These are phyloP conservation scores for Amaranthus cruentus DNA, from an alignment of 148 eudicot genomes.

Conservation along the genomic window DNA sequence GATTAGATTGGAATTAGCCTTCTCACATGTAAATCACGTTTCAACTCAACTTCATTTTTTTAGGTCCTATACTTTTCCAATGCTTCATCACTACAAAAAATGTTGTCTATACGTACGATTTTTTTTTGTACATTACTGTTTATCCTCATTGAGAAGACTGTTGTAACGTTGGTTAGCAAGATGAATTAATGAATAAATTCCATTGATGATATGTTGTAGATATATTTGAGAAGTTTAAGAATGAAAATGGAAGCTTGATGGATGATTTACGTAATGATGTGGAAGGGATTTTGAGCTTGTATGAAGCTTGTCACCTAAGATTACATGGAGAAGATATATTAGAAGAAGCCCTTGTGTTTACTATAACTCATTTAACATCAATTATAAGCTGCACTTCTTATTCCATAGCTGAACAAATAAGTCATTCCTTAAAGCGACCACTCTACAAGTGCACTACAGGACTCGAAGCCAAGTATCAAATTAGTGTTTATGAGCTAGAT, in stretches of 20 bases:
- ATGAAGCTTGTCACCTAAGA: conserved; percentile 31
- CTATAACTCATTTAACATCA: conserved; percentile 7
- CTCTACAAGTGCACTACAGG: conserved; percentile 32
- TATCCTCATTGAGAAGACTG: too few relatives aligned
- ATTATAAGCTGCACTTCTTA: not conserved
- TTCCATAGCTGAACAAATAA: conserved; percentile 17
- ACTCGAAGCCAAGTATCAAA: conserved; percentile 34
- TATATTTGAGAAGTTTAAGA: conserved; percentile 22
- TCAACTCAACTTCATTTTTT: too few relatives aligned
- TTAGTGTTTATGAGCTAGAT: conserved; percentile 31
- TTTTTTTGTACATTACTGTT: too few relatives aligned
- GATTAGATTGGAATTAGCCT: too few relatives aligned
- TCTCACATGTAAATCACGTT: too few relatives aligned
- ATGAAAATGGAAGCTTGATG: conserved; percentile 15
- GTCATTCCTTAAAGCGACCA: conserved; percentile 30
- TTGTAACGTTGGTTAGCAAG: too few relatives aligned
- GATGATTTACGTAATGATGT: conserved; percentile 10
- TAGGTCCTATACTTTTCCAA: too few relatives aligned
- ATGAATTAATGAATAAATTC: too few relatives aligned
- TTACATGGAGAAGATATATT: conserved; percentile 23
- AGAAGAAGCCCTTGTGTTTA: conserved; percentile 28
- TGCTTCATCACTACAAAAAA: too few relatives aligned
- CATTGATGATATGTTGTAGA: conserved; percentile 5
- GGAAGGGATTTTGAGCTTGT: conserved; percentile 26
- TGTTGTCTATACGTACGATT: too few relatives aligned